Base-by-base conservation (phyloP, 2,329 filamentous ascomycete genomes). In the Ustilaginoidea virens region DNA sequence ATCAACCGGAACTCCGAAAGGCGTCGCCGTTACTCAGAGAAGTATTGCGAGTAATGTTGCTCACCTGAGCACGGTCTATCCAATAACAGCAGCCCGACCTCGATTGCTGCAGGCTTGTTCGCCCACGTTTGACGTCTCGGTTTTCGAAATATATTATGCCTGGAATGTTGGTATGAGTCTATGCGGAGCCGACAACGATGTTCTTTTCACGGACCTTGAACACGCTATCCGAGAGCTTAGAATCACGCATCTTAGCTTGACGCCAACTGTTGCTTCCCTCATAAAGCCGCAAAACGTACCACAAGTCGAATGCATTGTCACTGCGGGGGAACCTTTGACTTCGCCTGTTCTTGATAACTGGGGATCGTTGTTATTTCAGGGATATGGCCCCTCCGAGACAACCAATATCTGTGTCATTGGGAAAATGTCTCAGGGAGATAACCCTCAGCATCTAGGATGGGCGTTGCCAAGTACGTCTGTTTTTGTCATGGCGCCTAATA, bases 141-240 rank as follows among this genome's bases (percentile, higher is more conserved):
- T 92, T 0, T 92, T 92, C 45, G 85, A 92, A 43, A 86, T 92
- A 10, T 87, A 92, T 47, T 92, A 82, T 41, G 62, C 82, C 0
- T 92, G 83, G 78, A 67, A 69, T 26, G 63, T 65, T 19, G 82
- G 82, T 4, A 81, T 87, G 59, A 79, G 76, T 35, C 59, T 93
- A 9, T 92, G 80, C 44, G 70, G 79, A 2, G 77, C 74, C 0
- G 67, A 61, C 1, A 85, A 86, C 39, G 79, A 90, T 40, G 65
- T 70, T 2, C 53, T 92, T 0, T 82, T 87, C 41, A 62, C 61
- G 22, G 74, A 92, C 40, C 56, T 92, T 7, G 80, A 85, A 46
- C 49, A 55, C 13, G 61, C 72, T 1, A 80, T 92, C 31, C 62
- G 71, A 3, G 45, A 49, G 1, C 52, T 92, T 12, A 42, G 55